These are phyloP conservation scores for Aurinia saxatilis DNA, from an alignment of 345 rosid genomes.

Conservation along the genomic window DNA sequence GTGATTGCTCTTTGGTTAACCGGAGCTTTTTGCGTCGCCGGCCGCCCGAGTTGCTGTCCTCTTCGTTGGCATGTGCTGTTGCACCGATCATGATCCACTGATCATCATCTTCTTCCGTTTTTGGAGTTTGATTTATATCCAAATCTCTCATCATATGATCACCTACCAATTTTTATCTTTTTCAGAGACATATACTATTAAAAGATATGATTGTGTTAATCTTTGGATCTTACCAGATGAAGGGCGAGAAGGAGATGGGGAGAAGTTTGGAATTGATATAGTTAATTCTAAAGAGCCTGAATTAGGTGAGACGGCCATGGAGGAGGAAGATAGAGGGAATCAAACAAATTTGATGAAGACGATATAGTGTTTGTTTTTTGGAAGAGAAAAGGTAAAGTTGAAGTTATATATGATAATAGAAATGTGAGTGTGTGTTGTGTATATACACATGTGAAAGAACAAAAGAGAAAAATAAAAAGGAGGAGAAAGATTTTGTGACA, in stretches of 20 bases:
- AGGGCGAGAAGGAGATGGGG: slow-evolving; percentile 40
- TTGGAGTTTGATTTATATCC: slow-evolving; percentile 28
- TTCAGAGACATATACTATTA: neutral
- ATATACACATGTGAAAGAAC: slow-evolving; percentile 19
- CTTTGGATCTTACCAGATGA: slow-evolving; percentile 38
- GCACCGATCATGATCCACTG: slow-evolving; percentile 25
- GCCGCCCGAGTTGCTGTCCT: slow-evolving; percentile 31
- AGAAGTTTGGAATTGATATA: slow-evolving; percentile 70
- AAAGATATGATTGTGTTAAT: neutral
- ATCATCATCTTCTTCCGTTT: slow-evolving; percentile 17
- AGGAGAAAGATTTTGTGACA: slow-evolving; percentile 19
- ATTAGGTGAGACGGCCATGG: slow-evolving; percentile 27
- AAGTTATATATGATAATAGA: slow-evolving; percentile 27
- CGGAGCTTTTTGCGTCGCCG: slow-evolving; percentile 62
- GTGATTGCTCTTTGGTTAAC: slow-evolving; percentile 60
- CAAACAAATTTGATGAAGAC: slow-evolving; percentile 13
- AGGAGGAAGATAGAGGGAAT: slow-evolving; percentile 2
- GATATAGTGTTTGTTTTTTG: slow-evolving; percentile 4
- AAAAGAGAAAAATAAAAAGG: slow-evolving; percentile 4
- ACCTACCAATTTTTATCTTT: slow-evolving; percentile 17
- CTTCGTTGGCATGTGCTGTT: slow-evolving; percentile 11
- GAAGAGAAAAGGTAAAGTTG: slow-evolving; percentile 29
- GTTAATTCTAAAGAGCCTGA: slow-evolving; percentile 58
- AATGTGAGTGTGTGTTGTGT: slow-evolving; percentile 16
- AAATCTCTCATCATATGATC: slow-evolving; percentile 26